A percentile compares a stretch with the other conserved stretches of the same genome.
phyloP scores from a whole-genome alignment of 345 rosid species.

The Gossypium turneri region DNA sequence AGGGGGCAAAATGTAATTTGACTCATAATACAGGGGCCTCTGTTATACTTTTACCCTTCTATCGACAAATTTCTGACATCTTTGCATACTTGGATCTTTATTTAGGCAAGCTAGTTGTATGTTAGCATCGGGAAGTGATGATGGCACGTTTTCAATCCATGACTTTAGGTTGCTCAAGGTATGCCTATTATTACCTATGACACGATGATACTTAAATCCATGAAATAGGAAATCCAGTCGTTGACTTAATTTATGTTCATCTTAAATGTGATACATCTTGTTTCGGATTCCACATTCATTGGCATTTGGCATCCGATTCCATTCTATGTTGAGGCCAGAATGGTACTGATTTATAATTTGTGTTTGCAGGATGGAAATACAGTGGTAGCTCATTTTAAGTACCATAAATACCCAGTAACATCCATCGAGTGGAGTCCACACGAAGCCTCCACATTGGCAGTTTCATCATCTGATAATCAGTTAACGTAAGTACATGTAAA shows the following conservation, averaged over 20 bases:
- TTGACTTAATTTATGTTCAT: not conserved
- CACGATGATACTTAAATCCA: not conserved
- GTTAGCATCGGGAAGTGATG: slow-evolving; percentile 97
- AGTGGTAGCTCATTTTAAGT: slow-evolving; percentile 82
- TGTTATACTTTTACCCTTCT: not conserved
- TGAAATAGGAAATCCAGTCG: not conserved
- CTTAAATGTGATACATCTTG: not conserved
- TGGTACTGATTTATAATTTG: not conserved
- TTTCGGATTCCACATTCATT: not conserved
- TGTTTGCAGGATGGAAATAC: slow-evolving; percentile 59
- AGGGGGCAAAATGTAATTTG: too few relatives aligned
- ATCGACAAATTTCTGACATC: not conserved
- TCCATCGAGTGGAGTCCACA: slow-evolving; percentile 95
- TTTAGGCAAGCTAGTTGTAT: slow-evolving; percentile 81
- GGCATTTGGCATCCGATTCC: not conserved
- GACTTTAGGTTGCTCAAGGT: slow-evolving; percentile 81
- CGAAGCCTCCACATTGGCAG: slow-evolving; percentile 83
- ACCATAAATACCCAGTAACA: slow-evolving; percentile 85
- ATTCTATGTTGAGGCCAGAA: not conserved
- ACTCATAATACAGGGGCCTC: too few relatives aligned
- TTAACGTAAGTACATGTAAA: slow-evolving; percentile 55
- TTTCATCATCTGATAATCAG: slow-evolving; percentile 83
- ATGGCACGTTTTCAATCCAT: slow-evolving; percentile 84
- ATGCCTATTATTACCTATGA: not conserved
- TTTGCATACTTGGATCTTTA: slow-evolving; percentile 13